Evolutionary conservation across 257 asterid species (phyloP).

Genomic region (Solanum virginianum): DNA sequence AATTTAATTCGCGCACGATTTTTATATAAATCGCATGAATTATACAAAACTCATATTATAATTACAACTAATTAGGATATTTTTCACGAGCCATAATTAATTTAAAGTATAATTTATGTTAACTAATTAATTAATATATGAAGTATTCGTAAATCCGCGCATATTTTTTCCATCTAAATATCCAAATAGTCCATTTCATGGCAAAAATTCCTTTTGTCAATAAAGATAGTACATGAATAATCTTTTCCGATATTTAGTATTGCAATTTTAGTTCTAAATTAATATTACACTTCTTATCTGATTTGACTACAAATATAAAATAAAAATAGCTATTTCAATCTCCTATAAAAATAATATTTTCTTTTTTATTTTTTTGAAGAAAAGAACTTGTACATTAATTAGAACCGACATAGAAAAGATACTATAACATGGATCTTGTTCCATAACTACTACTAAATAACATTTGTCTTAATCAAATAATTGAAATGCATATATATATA

Average conservation of each 20-base stretch:
- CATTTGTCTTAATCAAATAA: neutral
- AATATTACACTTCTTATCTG: neutral
- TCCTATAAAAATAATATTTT: neutral
- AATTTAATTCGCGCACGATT: no score
- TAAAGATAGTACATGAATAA: neutral
- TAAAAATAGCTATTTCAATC: neutral
- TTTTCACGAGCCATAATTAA: no score
- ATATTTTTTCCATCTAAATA: no score
- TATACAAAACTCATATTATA: no score
- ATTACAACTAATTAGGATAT: no score
- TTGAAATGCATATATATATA: neutral
- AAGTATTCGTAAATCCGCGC: no score
- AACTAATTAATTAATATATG: no score
- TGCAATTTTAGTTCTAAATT: neutral
- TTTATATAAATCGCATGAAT: no score
- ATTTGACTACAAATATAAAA: neutral
- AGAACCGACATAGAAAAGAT: neutral
- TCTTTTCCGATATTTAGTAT: neutral
- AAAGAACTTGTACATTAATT: neutral
- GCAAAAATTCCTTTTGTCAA: no score
- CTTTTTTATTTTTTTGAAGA: neutral
- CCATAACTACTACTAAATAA: neutral
- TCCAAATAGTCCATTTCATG: no score
- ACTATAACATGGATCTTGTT: neutral
- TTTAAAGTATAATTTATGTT: no score